A percentile compares a stretch with the other conserved stretches of the same genome.
Evolutionary conservation across 78 protist genomes (phyloP).

Genomic region (Planoprotostelium fungivorum): DNA sequence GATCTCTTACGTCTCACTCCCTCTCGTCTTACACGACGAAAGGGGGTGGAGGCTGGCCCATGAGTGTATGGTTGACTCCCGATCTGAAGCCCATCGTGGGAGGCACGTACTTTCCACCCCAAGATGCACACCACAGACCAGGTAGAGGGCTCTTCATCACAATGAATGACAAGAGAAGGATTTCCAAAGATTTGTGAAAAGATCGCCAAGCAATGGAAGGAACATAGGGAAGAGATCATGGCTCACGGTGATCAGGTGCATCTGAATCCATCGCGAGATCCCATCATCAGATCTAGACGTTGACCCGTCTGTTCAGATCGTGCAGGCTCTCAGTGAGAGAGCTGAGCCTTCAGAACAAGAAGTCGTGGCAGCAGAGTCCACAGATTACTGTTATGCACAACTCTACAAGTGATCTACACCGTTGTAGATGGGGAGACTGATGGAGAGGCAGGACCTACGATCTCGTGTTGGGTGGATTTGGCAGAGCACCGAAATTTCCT

Average conservation of each 20-base stretch:
- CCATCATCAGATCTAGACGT: too few species aligned
- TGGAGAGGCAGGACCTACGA: too few species aligned
- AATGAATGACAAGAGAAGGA: slow-evolving; percentile 33
- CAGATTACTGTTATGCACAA: neutral
- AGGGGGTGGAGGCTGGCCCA: slow-evolving; percentile 86
- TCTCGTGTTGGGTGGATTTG: slow-evolving; percentile 60
- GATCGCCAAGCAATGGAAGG: slow-evolving; percentile 37
- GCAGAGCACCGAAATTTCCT: slow-evolving; percentile 79
- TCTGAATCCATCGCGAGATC: too few species aligned
- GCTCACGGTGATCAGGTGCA: slow-evolving; percentile 23
- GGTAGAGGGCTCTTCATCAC: too few species aligned
- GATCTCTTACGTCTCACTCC: neutral
- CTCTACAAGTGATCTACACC: slow-evolving; percentile 13
- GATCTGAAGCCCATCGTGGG: slow-evolving; percentile 66
- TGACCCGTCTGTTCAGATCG: too few species aligned
- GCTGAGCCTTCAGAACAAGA: slow-evolving; percentile 14
- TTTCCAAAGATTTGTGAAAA: slow-evolving; percentile 19
- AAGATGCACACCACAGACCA: too few species aligned
- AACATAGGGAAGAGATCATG: slow-evolving; percentile 14
- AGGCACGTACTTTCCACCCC: slow-evolving; percentile 82
- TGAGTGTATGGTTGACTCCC: slow-evolving; percentile 78
- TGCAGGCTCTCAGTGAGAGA: too few species aligned
- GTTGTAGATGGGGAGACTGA: too few species aligned
- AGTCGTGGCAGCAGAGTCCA: slow-evolving; percentile 11
- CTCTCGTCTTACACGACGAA: slow-evolving; percentile 49